Conservation (phyloP, 2,329 filamentous ascomycete genomes). For the Trichoderma lentiforme region DNA sequence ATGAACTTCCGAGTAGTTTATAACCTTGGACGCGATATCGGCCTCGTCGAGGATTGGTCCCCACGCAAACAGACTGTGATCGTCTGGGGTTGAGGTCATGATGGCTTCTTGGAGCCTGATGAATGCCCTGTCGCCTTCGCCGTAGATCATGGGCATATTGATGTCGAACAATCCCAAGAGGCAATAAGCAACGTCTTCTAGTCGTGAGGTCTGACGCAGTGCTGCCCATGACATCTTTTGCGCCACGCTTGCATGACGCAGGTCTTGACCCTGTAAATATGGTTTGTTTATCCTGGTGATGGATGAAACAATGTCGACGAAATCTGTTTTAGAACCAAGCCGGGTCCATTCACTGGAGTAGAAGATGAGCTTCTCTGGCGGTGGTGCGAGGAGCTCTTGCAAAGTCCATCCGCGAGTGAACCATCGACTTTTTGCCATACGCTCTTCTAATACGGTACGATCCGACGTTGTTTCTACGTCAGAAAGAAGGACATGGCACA, state of each 20-base stretch:
- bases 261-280: not conserved
- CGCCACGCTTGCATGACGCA: not conserved
- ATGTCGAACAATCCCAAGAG: not conserved
- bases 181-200: not conserved
- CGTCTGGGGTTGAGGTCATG: not conserved
- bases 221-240: not conserved
- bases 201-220: not conserved
- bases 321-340: not conserved
- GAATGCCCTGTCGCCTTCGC: not conserved
- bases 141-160: not conserved
- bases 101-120: not conserved
- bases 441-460: not conserved
- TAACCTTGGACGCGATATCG: not conserved
- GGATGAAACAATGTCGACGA: not conserved
- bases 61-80: not conserved
- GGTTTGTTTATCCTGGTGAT: not conserved
- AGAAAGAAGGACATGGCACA: not conserved
- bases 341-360: not conserved
- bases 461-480: not conserved
- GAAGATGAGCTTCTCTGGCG: not conserved
- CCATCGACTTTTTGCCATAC: not conserved
- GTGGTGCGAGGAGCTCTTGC: not conserved
- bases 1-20: not conserved
- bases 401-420: not conserved
- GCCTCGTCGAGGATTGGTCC: not conserved